phyloP scores from a whole-genome alignment of 441 rosid genomes.

The Brassica hybrid region DNA sequence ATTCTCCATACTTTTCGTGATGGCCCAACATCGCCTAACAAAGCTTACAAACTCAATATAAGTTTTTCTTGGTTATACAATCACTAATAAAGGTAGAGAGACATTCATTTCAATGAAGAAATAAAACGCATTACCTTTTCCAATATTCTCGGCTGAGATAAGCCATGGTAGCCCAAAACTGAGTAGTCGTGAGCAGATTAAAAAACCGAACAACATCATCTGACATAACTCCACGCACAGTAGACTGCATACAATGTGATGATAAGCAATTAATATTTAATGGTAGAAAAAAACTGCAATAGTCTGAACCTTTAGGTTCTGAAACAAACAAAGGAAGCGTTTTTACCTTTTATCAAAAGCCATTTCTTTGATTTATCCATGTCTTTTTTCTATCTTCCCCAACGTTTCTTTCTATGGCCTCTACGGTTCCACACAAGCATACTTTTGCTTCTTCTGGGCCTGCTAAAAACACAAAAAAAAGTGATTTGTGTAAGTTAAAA shows the following conservation, averaged over 20 bases:
- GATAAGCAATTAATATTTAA: neutral
- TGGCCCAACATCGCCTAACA: neutral
- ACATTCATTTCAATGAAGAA: constrained; percentile 1
- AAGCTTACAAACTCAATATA: neutral
- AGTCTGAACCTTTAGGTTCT: neutral
- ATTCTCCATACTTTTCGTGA: neutral
- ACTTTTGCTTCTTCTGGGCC: neutral
- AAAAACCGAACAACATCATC: neutral
- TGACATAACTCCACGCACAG: neutral
- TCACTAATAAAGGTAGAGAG: neutral
- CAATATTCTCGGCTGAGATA: neutral
- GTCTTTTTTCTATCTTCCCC: neutral
- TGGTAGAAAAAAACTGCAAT: neutral
- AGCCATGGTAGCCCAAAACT: neutral
- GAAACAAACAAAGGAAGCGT: neutral
- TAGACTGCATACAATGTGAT: neutral
- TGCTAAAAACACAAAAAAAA: neutral
- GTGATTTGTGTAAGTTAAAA: neutral
- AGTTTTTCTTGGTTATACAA: neutral
- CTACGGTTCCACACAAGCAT: neutral
- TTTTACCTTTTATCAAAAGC: neutral
- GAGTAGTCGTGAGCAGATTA: neutral
- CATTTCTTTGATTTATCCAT: neutral
- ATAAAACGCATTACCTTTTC: neutral
- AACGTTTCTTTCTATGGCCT: neutral